These are phyloP conservation scores for Penicillium sp. DNA, from an alignment of 2,329 filamentous ascomycete genomes.

Conservation along the genomic window DNA sequence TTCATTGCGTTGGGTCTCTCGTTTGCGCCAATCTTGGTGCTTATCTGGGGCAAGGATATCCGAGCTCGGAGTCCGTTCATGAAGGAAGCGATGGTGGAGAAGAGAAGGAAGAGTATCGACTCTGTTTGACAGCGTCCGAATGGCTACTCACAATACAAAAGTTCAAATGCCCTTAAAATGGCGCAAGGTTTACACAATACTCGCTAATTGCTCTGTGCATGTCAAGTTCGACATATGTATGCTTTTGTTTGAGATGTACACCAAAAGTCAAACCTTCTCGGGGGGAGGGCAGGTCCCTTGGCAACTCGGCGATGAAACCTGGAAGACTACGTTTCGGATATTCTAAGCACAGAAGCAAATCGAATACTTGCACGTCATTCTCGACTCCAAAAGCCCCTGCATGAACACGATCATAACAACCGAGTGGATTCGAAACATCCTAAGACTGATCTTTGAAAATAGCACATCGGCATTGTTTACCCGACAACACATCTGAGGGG, in stretches of 20 bases:
- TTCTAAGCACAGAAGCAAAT: background rate
- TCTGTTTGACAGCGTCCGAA: conserved; percentile 12
- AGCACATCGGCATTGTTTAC: conserved; percentile 8
- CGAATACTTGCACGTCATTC: background rate
- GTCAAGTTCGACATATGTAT: background rate
- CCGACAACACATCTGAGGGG: conserved; percentile 2
- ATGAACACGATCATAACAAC: conserved; percentile 1
- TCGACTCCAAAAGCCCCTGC: background rate
- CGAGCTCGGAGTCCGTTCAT: conserved; percentile 27
- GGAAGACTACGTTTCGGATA: background rate
- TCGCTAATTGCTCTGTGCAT: background rate
- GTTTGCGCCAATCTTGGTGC: conserved; percentile 39
- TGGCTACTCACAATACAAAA: background rate
- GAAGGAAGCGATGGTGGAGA: conserved; percentile 29
- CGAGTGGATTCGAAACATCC: background rate
- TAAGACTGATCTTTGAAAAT: background rate
- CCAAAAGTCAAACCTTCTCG: background rate
- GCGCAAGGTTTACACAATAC: background rate
- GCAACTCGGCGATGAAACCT: background rate
- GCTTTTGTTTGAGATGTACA: background rate
- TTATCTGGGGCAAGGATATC: conserved; percentile 43
- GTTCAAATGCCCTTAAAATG: too few species aligned
- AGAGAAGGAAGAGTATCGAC: conserved; percentile 22
- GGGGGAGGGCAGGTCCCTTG: background rate
- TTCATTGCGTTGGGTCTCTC: conserved; percentile 40